Percentiles rank a stretch among this genome's conserved stretches.
These are phyloP conservation scores for Haberlea rhodopensis DNA, from an alignment of 257 asterid genomes.

Conservation along the genomic window DNA sequence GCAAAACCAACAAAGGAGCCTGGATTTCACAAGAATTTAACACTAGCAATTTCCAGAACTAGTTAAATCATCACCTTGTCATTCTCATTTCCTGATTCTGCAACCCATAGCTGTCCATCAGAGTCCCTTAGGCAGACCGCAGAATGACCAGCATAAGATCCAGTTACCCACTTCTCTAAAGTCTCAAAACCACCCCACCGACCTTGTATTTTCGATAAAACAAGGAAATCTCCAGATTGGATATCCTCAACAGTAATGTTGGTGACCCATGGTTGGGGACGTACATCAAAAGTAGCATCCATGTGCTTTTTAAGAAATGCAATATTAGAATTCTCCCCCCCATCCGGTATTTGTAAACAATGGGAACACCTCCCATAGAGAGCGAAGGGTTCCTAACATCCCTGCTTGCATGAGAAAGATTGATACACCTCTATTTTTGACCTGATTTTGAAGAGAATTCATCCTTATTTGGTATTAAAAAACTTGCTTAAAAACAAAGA, in stretches of 20 bases:
- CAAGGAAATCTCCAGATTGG: conserved; percentile 75
- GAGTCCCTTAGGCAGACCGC: conserved; percentile 72
- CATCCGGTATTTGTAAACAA: conserved; percentile 50
- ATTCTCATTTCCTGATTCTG: conserved; percentile 71
- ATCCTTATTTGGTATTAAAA: conserved; percentile 8
- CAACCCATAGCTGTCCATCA: conserved; percentile 69
- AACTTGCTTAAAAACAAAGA: background rate
- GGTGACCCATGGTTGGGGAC: conserved; percentile 70
- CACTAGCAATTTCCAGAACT: background rate
- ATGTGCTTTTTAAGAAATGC: conserved; percentile 60
- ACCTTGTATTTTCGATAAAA: conserved; percentile 63
- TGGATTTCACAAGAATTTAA: conserved; percentile 5
- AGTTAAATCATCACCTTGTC: conserved; percentile 44
- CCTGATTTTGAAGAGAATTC: conserved; percentile 34
- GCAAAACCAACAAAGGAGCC: background rate
- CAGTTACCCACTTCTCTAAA: conserved; percentile 74
- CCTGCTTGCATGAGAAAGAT: conserved; percentile 76
- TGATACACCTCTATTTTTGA: conserved; percentile 52
- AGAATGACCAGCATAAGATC: conserved; percentile 70
- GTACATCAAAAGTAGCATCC: conserved; percentile 58
- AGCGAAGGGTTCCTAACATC: conserved; percentile 57
- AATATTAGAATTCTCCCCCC: conserved; percentile 66
- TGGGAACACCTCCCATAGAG: conserved; percentile 75
- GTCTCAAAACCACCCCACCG: conserved; percentile 79
- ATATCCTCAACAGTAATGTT: conserved; percentile 48